phyloP scores from a whole-genome alignment of 495 filamentous ascomycete species.

The Recurvomyces mirabilis region DNA sequence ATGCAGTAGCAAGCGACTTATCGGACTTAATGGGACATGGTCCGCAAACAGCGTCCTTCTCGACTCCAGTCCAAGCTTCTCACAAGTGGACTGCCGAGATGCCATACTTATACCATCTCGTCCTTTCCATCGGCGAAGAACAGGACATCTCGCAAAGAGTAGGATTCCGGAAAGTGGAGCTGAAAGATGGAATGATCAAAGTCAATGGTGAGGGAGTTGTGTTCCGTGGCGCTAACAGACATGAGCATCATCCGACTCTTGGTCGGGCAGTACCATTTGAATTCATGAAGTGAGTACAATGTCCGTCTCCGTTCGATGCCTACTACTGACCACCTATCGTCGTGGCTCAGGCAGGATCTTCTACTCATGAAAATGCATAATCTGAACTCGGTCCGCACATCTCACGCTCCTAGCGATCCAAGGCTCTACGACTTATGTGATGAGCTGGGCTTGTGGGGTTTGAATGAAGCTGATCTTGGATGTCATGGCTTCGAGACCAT shows the following conservation, averaged over 20 bases:
- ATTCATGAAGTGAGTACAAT: too few species aligned
- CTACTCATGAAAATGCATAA: conserved; percentile 24
- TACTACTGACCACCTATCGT: too few species aligned
- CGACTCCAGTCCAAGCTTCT: conserved; percentile 32
- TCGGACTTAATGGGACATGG: background rate
- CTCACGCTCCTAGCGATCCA: conserved; percentile 22
- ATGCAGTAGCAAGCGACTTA: background rate
- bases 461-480: conserved; percentile 62
- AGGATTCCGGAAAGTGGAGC: conserved; percentile 22
- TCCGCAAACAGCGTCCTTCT: background rate
- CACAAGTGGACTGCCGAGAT: conserved; percentile 57
- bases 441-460: conserved; percentile 57
- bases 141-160: conserved; percentile 15
- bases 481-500: conserved; percentile 49
- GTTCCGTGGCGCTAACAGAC: conserved; percentile 24
- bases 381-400: conserved; percentile 24
- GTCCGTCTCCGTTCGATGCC: too few species aligned
- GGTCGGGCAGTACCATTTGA: conserved; percentile 21
- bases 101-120: conserved; percentile 45
- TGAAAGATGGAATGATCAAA: conserved; percentile 21
- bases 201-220: conserved; percentile 22
- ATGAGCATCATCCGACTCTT: conserved; percentile 23
- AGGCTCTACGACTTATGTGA: conserved; percentile 45
- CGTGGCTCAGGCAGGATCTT: conserved; percentile 21
- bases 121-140: conserved; percentile 10